Base-by-base conservation (phyloP, 108 stramenopile species). In the Skeletonema potamos region DNA sequence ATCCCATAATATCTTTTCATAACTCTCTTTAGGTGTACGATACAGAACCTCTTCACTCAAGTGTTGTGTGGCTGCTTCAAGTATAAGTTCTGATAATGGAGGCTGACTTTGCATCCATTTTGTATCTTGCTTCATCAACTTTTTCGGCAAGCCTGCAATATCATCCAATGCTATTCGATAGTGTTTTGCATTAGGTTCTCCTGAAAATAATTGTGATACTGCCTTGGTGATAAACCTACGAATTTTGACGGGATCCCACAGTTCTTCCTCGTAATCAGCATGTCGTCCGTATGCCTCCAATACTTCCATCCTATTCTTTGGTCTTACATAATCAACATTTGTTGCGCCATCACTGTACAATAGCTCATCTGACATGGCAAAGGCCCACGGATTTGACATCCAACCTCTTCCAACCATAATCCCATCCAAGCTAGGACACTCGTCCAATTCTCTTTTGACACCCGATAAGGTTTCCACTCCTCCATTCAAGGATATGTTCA, bases 401-500 rank as follows among this genome's bases (percentile, higher is more conserved):
- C 73, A 86, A 8, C 86, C 77, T 33, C 96, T 82, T 4, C 96
- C 96, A 34, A 94, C 84, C 96, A 96, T 96, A 54, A 93, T 84
- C 20, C 96, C 96, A 1, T 72, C 78, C 51, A 94, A 68, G 22
- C 51, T 39, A 17, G 85, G 84, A 62, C 86, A 89, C 28, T 54
- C 41, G 0, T 86, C 79, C 48, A 94, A 84, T 73, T 88, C 79
- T 26, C 68, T 73, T 77, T 86, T 77, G 7, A 84, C 93, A 26
- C 86, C 87, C 2, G 76, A 36, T 12, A 96, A 39, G 17, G 77
- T 89, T 20, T 94, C 85, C 24, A 96, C 76, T 8, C 93, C 96
- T 7, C 96, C 97, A 83, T 98, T 97, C 43, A 97, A 61, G 4
- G 85, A 76, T 58, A 97, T 86, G 6, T 86, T 86, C 32, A 96